A percentile compares a stretch with the other conserved stretches of the same genome.
Evolutionary conservation across 495 filamentous ascomycete genomes (phyloP).

Genomic region (Penicillium macrosclerotiorum): DNA sequence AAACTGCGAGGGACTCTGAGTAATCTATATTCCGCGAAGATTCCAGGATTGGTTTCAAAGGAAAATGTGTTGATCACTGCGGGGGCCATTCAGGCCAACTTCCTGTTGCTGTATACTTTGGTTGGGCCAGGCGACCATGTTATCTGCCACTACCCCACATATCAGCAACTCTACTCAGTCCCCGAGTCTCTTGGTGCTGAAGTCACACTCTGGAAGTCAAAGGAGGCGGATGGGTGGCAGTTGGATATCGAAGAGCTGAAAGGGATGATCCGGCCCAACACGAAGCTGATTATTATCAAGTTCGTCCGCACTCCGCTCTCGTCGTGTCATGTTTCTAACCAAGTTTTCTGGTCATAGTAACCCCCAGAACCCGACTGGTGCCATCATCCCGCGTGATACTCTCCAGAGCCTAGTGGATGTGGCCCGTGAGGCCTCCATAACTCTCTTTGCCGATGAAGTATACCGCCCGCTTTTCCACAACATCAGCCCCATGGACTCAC

Average conservation of each 20-base stretch:
- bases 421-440: constrained; percentile 61
- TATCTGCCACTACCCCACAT: constrained; percentile 85
- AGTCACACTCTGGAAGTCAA: constrained; percentile 76
- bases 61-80: constrained; percentile 75
- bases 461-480: constrained; percentile 88
- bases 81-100: constrained; percentile 84
- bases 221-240: constrained; percentile 61
- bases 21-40: constrained; percentile 60
- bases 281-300: constrained; percentile 71
- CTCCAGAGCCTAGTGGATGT: constrained; percentile 63
- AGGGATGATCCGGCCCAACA: constrained; percentile 66
- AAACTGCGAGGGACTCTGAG: constrained; percentile 62
- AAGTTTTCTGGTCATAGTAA: constrained; percentile 55
- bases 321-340: constrained; percentile 2
- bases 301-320: constrained; percentile 19
- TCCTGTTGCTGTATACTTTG: constrained; percentile 70
- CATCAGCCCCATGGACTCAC: constrained; percentile 52
- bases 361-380: constrained; percentile 85
- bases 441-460: constrained; percentile 77
- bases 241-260: constrained; percentile 68
- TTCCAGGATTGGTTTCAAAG: constrained; percentile 47
- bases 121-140: constrained; percentile 82
- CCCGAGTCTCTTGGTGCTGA: constrained; percentile 76
- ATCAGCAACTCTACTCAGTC: constrained; percentile 81
- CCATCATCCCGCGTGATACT: constrained; percentile 59